These are phyloP conservation scores for Cadophora gregata DNA, from an alignment of 2,329 filamentous ascomycete species.

Conservation along the genomic window DNA sequence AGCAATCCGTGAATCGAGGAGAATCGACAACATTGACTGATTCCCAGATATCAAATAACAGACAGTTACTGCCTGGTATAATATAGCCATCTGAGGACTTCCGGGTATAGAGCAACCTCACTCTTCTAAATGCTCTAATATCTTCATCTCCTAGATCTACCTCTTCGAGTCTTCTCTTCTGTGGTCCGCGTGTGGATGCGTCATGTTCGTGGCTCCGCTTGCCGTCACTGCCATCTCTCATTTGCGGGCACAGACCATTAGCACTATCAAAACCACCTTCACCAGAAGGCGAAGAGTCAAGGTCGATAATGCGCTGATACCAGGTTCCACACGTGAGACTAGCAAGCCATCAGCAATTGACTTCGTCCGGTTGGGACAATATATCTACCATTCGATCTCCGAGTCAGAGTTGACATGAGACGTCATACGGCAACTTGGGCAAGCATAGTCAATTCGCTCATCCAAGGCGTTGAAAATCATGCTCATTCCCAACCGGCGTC, in stretches of 20 bases:
- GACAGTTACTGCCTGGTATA: too few relatives aligned
- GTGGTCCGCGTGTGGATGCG: neutral
- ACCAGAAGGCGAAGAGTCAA: too few relatives aligned
- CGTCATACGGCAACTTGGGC: slow-evolving; percentile 2
- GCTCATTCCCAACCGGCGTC: slow-evolving; percentile 25
- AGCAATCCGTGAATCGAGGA: too few relatives aligned
- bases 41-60: too few relatives aligned
- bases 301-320: neutral
- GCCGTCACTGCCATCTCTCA: neutral
- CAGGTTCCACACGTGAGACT: neutral
- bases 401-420: neutral
- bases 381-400: neutral
- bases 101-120: neutral
- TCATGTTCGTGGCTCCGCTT: neutral
- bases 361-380: neutral
- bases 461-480: slow-evolving; percentile 15
- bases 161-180: neutral
- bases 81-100: too few relatives aligned
- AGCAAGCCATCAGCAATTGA: neutral
- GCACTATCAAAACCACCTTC: neutral
- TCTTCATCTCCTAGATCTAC: neutral
- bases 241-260: neutral
- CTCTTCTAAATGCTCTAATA: neutral
- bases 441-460: neutral
- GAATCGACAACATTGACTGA: too few relatives aligned